phyloP scores from a whole-genome alignment of 2,329 filamentous ascomycete species.

The Helminthosporium solani region DNA sequence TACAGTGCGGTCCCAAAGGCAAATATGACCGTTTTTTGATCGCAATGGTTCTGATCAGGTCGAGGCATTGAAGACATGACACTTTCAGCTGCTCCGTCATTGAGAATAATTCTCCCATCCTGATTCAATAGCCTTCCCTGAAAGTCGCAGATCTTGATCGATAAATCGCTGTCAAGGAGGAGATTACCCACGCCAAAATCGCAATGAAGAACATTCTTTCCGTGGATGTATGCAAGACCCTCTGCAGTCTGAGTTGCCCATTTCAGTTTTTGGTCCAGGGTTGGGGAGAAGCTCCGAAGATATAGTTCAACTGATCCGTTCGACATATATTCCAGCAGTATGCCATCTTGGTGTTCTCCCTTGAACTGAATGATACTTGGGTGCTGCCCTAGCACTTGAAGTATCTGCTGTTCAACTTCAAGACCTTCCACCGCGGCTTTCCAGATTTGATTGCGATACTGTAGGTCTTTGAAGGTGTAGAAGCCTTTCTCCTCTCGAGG shows the following conservation, averaged over 20 bases:
- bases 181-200: conserved; percentile 10
- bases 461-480: background rate
- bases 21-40: conserved; percentile 23
- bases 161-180: conserved; percentile 4
- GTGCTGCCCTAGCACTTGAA: conserved; percentile 10
- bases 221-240: conserved; percentile 10
- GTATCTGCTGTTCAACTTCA: conserved; percentile 2
- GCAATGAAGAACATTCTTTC: conserved; percentile 12
- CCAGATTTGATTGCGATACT: background rate
- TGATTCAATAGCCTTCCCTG: conserved; percentile 12
- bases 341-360: conserved; percentile 10
- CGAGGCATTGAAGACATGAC: conserved; percentile 22
- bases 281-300: background rate
- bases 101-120: background rate
- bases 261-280: conserved; percentile 2
- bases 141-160: conserved; percentile 17
- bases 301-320: conserved; percentile 10
- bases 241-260: conserved; percentile 11
- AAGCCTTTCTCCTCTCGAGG: background rate
- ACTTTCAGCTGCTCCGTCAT: conserved; percentile 15
- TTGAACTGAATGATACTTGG: conserved; percentile 12
- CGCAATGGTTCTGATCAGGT: conserved; percentile 10
- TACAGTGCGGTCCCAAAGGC: conserved; percentile 25
- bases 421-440: conserved; percentile 2
- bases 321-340: conserved; percentile 12